These are phyloP conservation scores for Millerago galiae DNA, from an alignment of 805 yeast genomes.

Conservation along the genomic window DNA sequence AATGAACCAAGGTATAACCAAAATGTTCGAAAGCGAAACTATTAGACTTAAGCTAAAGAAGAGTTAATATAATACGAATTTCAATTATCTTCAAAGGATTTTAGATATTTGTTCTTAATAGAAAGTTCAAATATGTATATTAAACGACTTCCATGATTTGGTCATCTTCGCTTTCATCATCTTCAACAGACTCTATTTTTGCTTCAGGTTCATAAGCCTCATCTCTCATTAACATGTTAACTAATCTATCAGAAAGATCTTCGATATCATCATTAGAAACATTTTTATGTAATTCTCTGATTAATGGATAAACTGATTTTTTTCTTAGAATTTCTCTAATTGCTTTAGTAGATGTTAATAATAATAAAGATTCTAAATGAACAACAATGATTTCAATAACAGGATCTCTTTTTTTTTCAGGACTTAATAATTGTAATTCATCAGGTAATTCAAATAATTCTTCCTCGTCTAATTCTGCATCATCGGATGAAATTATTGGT, in stretches of 20 bases:
- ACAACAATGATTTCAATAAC: conserved; percentile 54
- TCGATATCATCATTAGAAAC: conserved; percentile 40
- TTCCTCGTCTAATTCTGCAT: conserved; percentile 66
- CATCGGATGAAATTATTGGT: conserved; percentile 75
- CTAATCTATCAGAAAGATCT: conserved; percentile 77
- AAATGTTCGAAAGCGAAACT: no score
- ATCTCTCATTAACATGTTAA: conserved; percentile 89
- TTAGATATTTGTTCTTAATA: not conserved
- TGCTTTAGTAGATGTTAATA: conserved; percentile 68
- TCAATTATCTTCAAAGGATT: not conserved
- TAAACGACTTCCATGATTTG: conserved; percentile 33
- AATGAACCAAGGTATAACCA: no score
- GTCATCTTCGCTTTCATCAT: conserved; percentile 28
- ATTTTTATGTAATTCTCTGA: conserved; percentile 78
- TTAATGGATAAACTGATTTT: conserved; percentile 78
- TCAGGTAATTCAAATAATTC: conserved; percentile 87
- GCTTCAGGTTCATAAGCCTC: conserved; percentile 46
- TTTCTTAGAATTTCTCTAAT: conserved; percentile 73
- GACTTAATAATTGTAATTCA: conserved; percentile 72
- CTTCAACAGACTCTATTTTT: conserved; percentile 32
- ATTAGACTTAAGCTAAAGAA: no score
- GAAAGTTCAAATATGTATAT: not conserved
- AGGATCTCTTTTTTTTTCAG: conserved; percentile 74
- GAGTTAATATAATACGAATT: no score
- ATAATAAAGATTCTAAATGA: conserved; percentile 73